A percentile compares a stretch with the other conserved stretches of the same genome.
Evolutionary conservation across 352 stramenopile species (phyloP).

Genomic region (Phytophthora capsici): DNA sequence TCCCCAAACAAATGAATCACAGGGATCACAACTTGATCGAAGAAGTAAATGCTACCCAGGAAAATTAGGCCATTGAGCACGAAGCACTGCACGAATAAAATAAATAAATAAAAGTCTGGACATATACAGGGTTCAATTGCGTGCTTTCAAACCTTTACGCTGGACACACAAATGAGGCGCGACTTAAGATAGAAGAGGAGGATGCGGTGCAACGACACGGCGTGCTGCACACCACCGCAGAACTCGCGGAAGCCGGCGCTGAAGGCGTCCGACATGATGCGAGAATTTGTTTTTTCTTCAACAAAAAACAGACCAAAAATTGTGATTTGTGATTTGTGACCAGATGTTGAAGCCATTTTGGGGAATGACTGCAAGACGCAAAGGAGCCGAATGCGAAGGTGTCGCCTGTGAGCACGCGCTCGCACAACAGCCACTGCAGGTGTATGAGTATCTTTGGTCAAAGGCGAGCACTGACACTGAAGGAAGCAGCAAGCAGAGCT

Average conservation of each 20-base stretch:
- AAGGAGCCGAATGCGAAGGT: slow-evolving; percentile 60
- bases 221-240: slow-evolving; percentile 86
- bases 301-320: background rate
- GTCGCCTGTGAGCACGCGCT: slow-evolving; percentile 73
- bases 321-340: slow-evolving; percentile 28
- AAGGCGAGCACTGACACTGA: slow-evolving; percentile 32
- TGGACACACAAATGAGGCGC: slow-evolving; percentile 83
- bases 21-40: slow-evolving; percentile 82
- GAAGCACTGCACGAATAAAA: slow-evolving; percentile 60
- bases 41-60: slow-evolving; percentile 91
- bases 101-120: background rate
- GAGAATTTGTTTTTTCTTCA: background rate
- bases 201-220: slow-evolving; percentile 86
- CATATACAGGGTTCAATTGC: background rate
- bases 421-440: slow-evolving; percentile 63
- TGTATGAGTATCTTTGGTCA: slow-evolving; percentile 68
- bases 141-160: slow-evolving; percentile 61
- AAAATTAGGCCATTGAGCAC: slow-evolving; percentile 92
- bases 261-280: slow-evolving; percentile 50
- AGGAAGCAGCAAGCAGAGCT: slow-evolving; percentile 25
- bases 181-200: slow-evolving; percentile 88
- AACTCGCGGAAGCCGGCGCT: slow-evolving; percentile 81
- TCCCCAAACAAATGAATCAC: slow-evolving; percentile 90
- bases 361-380: slow-evolving; percentile 30
- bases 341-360: slow-evolving; percentile 25